Percentiles rank a stretch among this genome's conserved stretches.
Evolutionary conservation across 73 alveolate species (phyloP).

Genomic region (Paramecium primaurelia): DNA sequence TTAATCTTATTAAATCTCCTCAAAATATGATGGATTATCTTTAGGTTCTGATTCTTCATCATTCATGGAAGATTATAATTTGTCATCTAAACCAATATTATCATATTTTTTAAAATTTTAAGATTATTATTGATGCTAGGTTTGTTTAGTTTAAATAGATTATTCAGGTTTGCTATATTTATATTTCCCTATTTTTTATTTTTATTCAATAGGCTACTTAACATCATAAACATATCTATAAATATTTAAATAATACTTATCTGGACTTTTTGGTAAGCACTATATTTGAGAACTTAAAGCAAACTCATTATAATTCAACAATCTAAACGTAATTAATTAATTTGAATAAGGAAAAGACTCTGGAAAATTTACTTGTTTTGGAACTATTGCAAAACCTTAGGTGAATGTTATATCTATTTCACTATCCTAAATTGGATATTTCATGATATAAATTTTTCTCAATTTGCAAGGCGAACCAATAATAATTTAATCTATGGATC

Average conservation of each 20-base stretch:
- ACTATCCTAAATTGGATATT: constrained; percentile 53
- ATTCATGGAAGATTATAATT: background rate
- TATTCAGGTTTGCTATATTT: background rate
- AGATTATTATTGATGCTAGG: background rate
- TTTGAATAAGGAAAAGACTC: constrained; percentile 45
- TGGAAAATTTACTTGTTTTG: constrained; percentile 54
- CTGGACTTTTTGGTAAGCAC: background rate
- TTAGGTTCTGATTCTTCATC: background rate
- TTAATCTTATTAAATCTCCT: background rate
- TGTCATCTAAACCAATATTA: background rate
- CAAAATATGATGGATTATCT: background rate
- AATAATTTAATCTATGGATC: constrained; percentile 48
- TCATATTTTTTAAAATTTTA: constrained; percentile 19
- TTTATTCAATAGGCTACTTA: background rate
- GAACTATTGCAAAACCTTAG: constrained; percentile 13
- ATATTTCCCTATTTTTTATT: background rate
- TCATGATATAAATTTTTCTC: constrained; percentile 48
- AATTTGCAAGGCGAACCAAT: constrained; percentile 60
- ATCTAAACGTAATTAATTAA: constrained; percentile 6
- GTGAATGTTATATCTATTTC: background rate
- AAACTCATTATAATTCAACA: constrained; percentile 17
- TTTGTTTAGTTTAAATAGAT: background rate
- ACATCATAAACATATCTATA: background rate
- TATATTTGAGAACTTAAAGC: background rate
- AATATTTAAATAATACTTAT: background rate